These are phyloP conservation scores for Aspergillus fumigatiaffinis DNA, from an alignment of 2,329 filamentous ascomycete genomes.

Conservation along the genomic window DNA sequence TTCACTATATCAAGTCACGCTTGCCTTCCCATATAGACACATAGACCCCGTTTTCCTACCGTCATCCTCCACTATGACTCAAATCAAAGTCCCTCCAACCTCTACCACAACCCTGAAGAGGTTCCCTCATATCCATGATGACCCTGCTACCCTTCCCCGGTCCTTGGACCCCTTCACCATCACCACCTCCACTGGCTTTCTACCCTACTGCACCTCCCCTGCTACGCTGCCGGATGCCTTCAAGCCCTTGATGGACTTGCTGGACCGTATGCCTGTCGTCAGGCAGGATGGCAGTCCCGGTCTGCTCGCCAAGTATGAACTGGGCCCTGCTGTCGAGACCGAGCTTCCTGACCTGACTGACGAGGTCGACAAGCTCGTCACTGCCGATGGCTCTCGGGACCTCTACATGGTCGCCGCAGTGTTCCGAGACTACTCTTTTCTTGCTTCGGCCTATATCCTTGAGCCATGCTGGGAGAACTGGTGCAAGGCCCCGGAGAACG, in stretches of 20 bases:
- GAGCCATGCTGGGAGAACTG: constrained; percentile 84
- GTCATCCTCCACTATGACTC: constrained; percentile 31
- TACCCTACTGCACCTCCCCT: constrained; percentile 39
- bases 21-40: constrained; percentile 1
- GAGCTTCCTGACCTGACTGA: constrained; percentile 73
- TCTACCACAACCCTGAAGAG: constrained; percentile 33
- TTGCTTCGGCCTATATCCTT: constrained; percentile 82
- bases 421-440: constrained; percentile 88
- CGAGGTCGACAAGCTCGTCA: constrained; percentile 63
- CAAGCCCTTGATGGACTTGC: constrained; percentile 64
- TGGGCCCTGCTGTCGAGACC: constrained; percentile 71
- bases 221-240: constrained; percentile 68
- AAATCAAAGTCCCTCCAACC: constrained; percentile 27
- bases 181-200: constrained; percentile 44
- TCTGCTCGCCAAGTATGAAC: constrained; percentile 67
- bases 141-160: constrained; percentile 38
- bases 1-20: constrained; percentile 1
- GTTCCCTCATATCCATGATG: constrained; percentile 44
- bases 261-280: constrained; percentile 74
- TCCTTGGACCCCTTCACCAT: constrained; percentile 47
- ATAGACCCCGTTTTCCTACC: constrained; percentile 1
- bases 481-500: constrained; percentile 54
- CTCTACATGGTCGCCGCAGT: constrained; percentile 77
- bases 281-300: constrained; percentile 70
- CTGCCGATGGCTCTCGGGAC: constrained; percentile 55